phyloP scores from a whole-genome alignment of 257 asterid species.

The Galeopsis tetrahit region DNA sequence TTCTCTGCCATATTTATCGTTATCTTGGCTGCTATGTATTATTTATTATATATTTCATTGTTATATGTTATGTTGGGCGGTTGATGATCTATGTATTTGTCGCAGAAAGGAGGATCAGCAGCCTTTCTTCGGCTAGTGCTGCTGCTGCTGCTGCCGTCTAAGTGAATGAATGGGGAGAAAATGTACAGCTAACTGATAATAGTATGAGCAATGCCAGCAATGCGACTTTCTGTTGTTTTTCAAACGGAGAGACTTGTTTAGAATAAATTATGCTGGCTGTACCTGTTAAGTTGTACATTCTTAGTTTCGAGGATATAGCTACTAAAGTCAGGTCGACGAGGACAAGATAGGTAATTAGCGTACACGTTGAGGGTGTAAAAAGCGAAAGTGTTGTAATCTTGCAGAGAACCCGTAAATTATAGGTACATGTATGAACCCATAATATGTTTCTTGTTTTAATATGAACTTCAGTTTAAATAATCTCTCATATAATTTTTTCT shows the following conservation, averaged over 20 bases:
- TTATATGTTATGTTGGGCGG: neutral
- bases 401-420: too few relatives aligned
- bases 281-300: slow-evolving; percentile 56
- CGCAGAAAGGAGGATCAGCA: slow-evolving; percentile 82
- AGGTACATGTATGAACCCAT: too few relatives aligned
- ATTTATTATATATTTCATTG: neutral
- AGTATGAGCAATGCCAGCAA: slow-evolving; percentile 45
- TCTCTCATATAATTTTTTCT: too few relatives aligned
- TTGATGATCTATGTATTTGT: neutral
- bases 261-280: slow-evolving; percentile 53
- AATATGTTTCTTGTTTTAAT: too few relatives aligned
- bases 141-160: slow-evolving; percentile 36
- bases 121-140: slow-evolving; percentile 37
- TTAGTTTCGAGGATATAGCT: slow-evolving; percentile 46
- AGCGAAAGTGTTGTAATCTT: slow-evolving; percentile 27
- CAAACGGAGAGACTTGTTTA: slow-evolving; percentile 38
- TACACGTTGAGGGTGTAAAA: slow-evolving; percentile 47
- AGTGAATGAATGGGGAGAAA: slow-evolving; percentile 37
- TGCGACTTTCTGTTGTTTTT: slow-evolving; percentile 38
- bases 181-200: slow-evolving; percentile 77
- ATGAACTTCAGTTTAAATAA: too few relatives aligned
- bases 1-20: neutral
- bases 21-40: neutral
- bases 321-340: slow-evolving; percentile 48
- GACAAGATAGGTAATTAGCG: too few relatives aligned